Evolutionary conservation across 2,329 filamentous ascomycete species (phyloP).

Genomic region (Tetracladium maxilliforme): DNA sequence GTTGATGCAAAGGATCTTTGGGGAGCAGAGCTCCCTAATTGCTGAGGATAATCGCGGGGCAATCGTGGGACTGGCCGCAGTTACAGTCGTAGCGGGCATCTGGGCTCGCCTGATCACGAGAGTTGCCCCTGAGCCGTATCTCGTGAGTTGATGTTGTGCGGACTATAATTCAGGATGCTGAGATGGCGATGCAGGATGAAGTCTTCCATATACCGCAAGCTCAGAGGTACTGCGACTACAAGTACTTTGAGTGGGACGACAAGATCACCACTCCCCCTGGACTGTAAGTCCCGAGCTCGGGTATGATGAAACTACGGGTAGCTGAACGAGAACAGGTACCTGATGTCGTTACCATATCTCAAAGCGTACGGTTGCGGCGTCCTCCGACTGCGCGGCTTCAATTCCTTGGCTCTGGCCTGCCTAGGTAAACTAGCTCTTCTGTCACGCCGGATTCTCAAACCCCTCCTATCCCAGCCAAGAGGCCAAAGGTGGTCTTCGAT

Average conservation of each 20-base stretch:
- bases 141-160: no score
- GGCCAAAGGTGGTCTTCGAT: conserved; percentile 4
- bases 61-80: no score
- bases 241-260: conserved; percentile 73
- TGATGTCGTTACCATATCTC: no score
- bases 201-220: conserved; percentile 85
- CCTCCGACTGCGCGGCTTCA: conserved; percentile 20
- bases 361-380: no score
- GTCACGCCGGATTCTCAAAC: conserved; percentile 37
- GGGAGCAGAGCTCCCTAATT: no score
- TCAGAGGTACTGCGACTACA: conserved; percentile 66
- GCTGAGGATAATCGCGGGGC: no score
- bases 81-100: no score
- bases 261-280: conserved; percentile 96
- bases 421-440: conserved; percentile 24
- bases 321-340: no score
- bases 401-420: conserved; percentile 14
- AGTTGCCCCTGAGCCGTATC: no score
- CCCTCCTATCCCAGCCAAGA: conserved; percentile 15
- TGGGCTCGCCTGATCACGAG: no score
- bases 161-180: background rate
- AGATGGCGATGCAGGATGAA: conserved; percentile 53
- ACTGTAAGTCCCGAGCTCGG: conserved; percentile 46
- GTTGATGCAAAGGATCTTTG: no score
- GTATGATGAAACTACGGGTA: no score